Evolutionary conservation across 2,329 filamentous ascomycete genomes (phyloP).

Genomic region (Aspergillus novofumigatus): DNA sequence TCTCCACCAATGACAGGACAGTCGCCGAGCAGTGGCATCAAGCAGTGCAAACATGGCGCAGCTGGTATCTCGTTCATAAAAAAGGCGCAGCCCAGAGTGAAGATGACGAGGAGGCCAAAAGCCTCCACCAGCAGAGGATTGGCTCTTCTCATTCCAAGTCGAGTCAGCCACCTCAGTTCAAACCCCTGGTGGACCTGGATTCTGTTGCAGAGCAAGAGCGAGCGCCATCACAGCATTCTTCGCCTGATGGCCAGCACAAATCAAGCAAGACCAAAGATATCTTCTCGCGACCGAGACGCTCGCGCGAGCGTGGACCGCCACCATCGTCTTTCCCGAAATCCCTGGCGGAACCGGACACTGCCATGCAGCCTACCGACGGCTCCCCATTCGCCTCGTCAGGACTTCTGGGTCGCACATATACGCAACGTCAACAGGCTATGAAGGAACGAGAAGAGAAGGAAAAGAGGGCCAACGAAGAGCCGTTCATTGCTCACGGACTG

Average conservation of each 20-base stretch:
- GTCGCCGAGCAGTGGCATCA: conserved; percentile 67
- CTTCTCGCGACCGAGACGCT: conserved; percentile 25
- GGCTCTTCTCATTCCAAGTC: conserved; percentile 24
- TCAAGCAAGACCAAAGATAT: conserved; percentile 18
- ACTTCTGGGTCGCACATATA: conserved; percentile 38
- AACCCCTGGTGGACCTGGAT: conserved; percentile 62
- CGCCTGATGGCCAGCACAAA: conserved; percentile 14
- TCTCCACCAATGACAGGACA: conserved; percentile 69
- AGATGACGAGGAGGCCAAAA: conserved; percentile 2
- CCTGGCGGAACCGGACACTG: conserved; percentile 19
- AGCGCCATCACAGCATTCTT: conserved; percentile 12
- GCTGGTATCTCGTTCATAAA: conserved; percentile 81
- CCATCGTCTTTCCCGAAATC: conserved; percentile 27
- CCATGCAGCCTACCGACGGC: conserved; percentile 20
- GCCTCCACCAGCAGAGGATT: conserved; percentile 22
- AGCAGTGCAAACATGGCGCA: conserved; percentile 75
- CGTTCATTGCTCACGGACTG: conserved; percentile 52
- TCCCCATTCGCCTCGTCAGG: conserved; percentile 33
- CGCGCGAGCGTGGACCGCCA: conserved; percentile 27
- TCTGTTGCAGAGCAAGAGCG: conserved; percentile 36
- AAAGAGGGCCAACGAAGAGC: conserved; percentile 35
- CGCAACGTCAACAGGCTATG: conserved; percentile 37
- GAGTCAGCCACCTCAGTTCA: conserved; percentile 45
- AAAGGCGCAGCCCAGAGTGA: conserved; percentile 51
- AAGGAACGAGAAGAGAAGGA: conserved; percentile 37